phyloP scores from a whole-genome alignment of 148 eudicot genomes.

The Vaccinium myrtillus region DNA sequence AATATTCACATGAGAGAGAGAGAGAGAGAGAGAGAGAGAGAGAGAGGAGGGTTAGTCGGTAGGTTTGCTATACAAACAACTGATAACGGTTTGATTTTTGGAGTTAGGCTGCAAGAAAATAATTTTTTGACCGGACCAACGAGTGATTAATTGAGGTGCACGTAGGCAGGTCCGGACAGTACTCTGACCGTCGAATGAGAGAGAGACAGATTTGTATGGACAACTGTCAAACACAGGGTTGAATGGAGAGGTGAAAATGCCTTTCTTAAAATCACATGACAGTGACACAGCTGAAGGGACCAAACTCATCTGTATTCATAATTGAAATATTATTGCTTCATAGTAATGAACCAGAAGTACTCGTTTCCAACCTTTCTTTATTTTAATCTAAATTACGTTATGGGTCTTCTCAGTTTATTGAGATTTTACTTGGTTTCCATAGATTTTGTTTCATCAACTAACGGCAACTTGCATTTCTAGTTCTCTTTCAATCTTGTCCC shows the following conservation, averaged over 20 bases:
- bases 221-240: slow-evolving; percentile 35
- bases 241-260: background rate
- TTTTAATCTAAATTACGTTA: background rate
- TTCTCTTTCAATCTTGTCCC: background rate
- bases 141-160: too few species aligned
- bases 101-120: too few species aligned
- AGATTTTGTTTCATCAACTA: background rate
- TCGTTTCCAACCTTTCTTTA: background rate
- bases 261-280: slow-evolving; percentile 29
- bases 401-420: background rate
- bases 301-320: slow-evolving; percentile 29
- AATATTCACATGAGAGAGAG: slow-evolving; percentile 21
- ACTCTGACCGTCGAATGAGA: too few species aligned
- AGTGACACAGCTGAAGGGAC: slow-evolving; percentile 24
- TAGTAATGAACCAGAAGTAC: slow-evolving; percentile 11
- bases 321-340: slow-evolving; percentile 28
- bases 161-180: too few species aligned
- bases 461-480: background rate
- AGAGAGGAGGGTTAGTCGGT: too few species aligned
- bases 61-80: too few species aligned
- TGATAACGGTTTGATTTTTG: too few species aligned
- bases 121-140: too few species aligned
- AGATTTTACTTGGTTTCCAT: background rate
- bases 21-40: slow-evolving; percentile 15
- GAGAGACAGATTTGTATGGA: slow-evolving; percentile 11